Base-by-base conservation (phyloP, 2,329 filamentous ascomycete genomes). In the Epichloe glyceriae region DNA sequence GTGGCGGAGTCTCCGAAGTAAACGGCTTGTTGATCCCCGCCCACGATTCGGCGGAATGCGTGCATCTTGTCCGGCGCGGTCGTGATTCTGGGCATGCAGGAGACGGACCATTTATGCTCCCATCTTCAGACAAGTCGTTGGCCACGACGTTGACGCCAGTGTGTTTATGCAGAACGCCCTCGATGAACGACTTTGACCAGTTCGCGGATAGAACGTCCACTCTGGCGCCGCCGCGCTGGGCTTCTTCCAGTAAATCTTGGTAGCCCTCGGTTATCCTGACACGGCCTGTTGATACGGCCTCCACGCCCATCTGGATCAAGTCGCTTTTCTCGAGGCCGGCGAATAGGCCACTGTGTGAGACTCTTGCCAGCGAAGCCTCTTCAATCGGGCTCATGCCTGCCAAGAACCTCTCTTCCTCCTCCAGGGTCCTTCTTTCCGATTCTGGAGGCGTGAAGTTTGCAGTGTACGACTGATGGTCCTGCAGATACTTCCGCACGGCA, bases 1-100 rank as follows among this genome's bases (percentile, higher is more conserved):
- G 77, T 80, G 2, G 70, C 69, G 30, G 77, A 79, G 59, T 81
- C 78, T 7, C 78, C 78, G 59, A 79, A 72, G 62, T 80, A 81
- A n/a, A 76, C 60, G n/a, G 67, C 58, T 50, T 51, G 55, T 4
- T 59, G 55, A 12, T 50, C 48, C 12, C 7, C 46, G 45, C 58
- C 58, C 6, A 50, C 53, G 34, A 70, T 55, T 6, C 62, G 57
- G n/a, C 60, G 50, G 52, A 76, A 57, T 3, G 66, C 71, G 11
- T 64, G 61, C 17, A 70, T 57, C 63, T 79, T 79, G 59, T 78
- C 74, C 6, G 59, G 51, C 2, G 70, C 71, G 37, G 72, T 73
- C 20, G 61, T 64, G 53, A 61, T 55, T 6, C 54, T 52, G 5
- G 58, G 46, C 4, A 48, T 54, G 43, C 67, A 52, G 3, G 62